Evolutionary conservation across 495 filamentous ascomycete genomes (phyloP).

Genomic region (Clavariopsis aquatica): DNA sequence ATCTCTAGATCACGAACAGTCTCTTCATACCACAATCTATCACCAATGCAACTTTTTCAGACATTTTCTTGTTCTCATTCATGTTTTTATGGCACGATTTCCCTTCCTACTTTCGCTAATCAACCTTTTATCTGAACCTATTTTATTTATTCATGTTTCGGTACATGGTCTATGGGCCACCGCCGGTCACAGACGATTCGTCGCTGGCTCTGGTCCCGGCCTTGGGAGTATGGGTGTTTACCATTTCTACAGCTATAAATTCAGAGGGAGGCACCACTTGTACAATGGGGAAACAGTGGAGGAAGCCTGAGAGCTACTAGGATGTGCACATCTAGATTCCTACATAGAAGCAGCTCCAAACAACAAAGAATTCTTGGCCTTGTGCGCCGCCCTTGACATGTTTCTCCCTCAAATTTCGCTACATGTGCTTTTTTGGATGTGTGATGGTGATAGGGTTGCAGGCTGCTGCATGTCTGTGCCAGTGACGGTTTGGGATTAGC

Average conservation of each 20-base stretch:
- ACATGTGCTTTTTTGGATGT: neutral
- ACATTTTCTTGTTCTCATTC: neutral
- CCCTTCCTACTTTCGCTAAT: conserved; percentile 32
- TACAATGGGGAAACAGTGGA: conserved; percentile 4
- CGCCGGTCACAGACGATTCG: conserved; percentile 1
- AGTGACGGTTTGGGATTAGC: neutral
- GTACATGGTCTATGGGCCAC: neutral
- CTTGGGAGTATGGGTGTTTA: neutral
- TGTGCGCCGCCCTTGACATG: conserved; percentile 9
- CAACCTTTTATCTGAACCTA: conserved; percentile 11
- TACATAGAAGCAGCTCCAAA: neutral
- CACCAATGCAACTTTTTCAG: conserved; percentile 2
- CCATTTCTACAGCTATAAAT: neutral
- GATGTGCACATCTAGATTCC: neutral
- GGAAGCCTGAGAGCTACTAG: neutral
- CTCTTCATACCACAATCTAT: conserved; percentile 1
- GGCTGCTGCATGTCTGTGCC: neutral
- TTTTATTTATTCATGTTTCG: conserved; percentile 3
- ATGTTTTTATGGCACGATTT: conserved; percentile 11
- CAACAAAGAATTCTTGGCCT: neutral
- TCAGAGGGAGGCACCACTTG: conserved; percentile 2
- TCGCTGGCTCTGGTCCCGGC: neutral
- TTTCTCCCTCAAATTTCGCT: neutral
- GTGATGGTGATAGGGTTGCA: neutral
- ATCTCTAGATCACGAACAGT: conserved; percentile 8